phyloP scores from a whole-genome alignment of 805 yeast species.

The Scheffersomyces spartinae region DNA sequence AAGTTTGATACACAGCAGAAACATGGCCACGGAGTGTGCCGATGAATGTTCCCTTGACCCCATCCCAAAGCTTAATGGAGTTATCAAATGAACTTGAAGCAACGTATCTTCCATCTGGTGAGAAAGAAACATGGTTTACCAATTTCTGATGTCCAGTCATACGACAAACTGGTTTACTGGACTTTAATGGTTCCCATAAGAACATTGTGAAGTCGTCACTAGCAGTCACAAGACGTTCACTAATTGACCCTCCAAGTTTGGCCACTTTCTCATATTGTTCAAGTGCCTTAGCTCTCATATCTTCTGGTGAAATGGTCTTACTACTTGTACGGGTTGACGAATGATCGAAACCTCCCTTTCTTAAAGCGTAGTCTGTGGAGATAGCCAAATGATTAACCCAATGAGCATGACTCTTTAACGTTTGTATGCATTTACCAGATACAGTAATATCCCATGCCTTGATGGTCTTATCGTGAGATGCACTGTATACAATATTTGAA shows the following conservation, averaged over 20 bases:
- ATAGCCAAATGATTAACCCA: slow-evolving; percentile 95
- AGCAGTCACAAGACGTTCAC: slow-evolving; percentile 85
- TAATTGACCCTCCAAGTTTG: slow-evolving; percentile 37
- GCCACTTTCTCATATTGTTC: slow-evolving; percentile 54
- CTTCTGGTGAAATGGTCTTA: slow-evolving; percentile 11
- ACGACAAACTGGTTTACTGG: slow-evolving; percentile 75
- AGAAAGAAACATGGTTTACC: slow-evolving; percentile 89
- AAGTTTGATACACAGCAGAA: slow-evolving; percentile 93
- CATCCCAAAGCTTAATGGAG: slow-evolving; percentile 94
- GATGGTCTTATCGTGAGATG: slow-evolving; percentile 90
- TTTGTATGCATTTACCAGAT: slow-evolving; percentile 67
- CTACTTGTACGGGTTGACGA: slow-evolving; percentile 31
- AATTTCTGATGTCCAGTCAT: slow-evolving; percentile 97
- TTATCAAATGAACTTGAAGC: slow-evolving; percentile 95
- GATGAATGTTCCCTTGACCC: slow-evolving; percentile 78
- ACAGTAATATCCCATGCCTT: slow-evolving; percentile 77
- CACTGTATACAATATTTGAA: slow-evolving; percentile 67
- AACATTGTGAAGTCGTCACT: slow-evolving; percentile 98
- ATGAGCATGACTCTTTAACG: slow-evolving; percentile 84
- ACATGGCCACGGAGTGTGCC: slow-evolving; percentile 94
- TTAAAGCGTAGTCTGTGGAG: slow-evolving; percentile 78
- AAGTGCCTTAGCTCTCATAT: slow-evolving; percentile 38
- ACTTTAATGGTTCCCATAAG: slow-evolving; percentile 82
- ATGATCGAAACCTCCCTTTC: slow-evolving; percentile 85
- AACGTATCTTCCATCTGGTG: slow-evolving; percentile 87